A percentile compares a stretch with the other conserved stretches of the same genome.
phyloP scores from a whole-genome alignment of 352 stramenopile genomes.

The Ochromonadaceae sp. region DNA sequence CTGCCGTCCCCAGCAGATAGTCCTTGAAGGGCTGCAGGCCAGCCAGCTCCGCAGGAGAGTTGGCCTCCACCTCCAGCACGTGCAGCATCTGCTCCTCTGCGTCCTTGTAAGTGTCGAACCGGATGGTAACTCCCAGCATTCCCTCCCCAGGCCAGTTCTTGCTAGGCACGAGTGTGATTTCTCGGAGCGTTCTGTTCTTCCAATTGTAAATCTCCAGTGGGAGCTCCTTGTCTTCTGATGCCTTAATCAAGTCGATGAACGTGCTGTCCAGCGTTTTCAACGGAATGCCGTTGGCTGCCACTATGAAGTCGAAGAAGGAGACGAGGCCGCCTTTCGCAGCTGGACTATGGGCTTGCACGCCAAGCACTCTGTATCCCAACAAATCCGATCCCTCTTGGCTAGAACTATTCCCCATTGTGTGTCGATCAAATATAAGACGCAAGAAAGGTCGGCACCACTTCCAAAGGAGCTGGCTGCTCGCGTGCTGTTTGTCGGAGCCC shows the following conservation, averaged over 20 bases:
- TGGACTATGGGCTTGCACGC: constrained; percentile 84
- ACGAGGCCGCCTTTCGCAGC: constrained; percentile 75
- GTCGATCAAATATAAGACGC: too few relatives aligned
- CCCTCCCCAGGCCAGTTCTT: constrained; percentile 78
- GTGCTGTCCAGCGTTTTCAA: constrained; percentile 55
- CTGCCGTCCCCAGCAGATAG: constrained; percentile 66
- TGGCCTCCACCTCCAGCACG: constrained; percentile 67
- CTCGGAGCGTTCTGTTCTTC: constrained; percentile 40
- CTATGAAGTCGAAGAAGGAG: constrained; percentile 94
- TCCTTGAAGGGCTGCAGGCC: constrained; percentile 66
- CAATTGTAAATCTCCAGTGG: constrained; percentile 47
- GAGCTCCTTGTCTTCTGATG: constrained; percentile 18
- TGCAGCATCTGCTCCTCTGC: constrained; percentile 85
- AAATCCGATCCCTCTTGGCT: constrained; percentile 38
- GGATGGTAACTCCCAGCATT: constrained; percentile 88
- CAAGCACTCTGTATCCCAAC: constrained; percentile 82
- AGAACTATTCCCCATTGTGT: constrained; percentile 34
- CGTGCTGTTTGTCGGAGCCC: too few relatives aligned
- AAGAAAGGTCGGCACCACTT: too few relatives aligned
- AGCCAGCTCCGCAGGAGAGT: constrained; percentile 68
- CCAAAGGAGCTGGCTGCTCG: too few relatives aligned
- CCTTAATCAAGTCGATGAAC: constrained; percentile 74
- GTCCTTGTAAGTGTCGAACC: constrained; percentile 86
- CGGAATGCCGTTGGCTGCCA: constrained; percentile 63
- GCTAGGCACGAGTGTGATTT: constrained; percentile 67